phyloP scores from a whole-genome alignment of 139 green algal species.

The Microglena sp. region DNA sequence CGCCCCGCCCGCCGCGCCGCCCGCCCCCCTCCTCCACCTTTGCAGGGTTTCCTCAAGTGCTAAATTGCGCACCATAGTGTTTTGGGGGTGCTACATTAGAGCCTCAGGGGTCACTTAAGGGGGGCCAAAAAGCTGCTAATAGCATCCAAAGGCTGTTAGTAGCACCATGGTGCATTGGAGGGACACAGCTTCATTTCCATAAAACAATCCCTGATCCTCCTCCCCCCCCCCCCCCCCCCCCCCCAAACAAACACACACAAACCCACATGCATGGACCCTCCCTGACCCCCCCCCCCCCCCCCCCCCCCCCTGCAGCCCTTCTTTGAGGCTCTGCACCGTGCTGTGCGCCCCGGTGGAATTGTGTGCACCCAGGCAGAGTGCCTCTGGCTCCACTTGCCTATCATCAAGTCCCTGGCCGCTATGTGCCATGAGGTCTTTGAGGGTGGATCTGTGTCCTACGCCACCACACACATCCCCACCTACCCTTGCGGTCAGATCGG shows the following conservation, averaged over 20 bases:
- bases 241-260: neutral
- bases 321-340: slow-evolving; percentile 87
- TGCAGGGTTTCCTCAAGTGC: too few species aligned
- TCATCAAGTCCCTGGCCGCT: slow-evolving; percentile 83
- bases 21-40: too few species aligned
- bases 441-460: slow-evolving; percentile 83
- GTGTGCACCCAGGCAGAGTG: slow-evolving; percentile 91
- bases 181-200: too few species aligned
- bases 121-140: too few species aligned
- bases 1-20: too few species aligned
- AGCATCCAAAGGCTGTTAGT: too few species aligned
- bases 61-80: too few species aligned
- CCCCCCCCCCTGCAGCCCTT: slow-evolving; percentile 62
- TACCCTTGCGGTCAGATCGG: slow-evolving; percentile 96
- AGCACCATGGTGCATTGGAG: neutral
- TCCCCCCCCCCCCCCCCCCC: too few species aligned
- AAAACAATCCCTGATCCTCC: too few species aligned
- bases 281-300: neutral
- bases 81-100: too few species aligned
- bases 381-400: slow-evolving; percentile 88
- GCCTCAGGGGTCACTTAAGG: too few species aligned
- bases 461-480: slow-evolving; percentile 92
- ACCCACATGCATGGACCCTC: neutral
- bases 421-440: slow-evolving; percentile 82
- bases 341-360: slow-evolving; percentile 80